Evolutionary conservation across 2,329 filamentous ascomycete species (phyloP), one percentile per base, ranked within the genome.

Genomic region (Pseudogymnoascus sp.): DNA sequence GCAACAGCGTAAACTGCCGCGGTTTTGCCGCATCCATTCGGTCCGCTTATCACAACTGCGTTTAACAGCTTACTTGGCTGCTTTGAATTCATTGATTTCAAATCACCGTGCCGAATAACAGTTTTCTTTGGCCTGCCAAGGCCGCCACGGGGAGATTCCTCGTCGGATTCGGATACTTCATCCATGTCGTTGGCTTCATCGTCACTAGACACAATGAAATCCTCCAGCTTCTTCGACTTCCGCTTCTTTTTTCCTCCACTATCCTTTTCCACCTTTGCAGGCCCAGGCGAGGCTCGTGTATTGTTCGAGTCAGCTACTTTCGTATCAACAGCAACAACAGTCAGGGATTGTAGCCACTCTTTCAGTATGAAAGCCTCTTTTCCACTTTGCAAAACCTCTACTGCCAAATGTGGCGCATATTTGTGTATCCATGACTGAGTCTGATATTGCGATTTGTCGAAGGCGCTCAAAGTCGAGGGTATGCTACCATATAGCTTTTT

Each of bases 1-100:
- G 94, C 93, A 41, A 92, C 88, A 3, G 94, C 94, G 72, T 95
- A 92, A 0, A 97, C 88, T 1, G 91, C 86, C 5, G 95, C 92
- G 11, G 92, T 96, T 75, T 99, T 99, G 2, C 94, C 95, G 70
- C 88, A 93, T 0, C 94, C 94, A 66, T 89, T 81, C 2, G 93
- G 91, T 0, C 94, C 94, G 69, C 91, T 97, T 32, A 99, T 79
- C 6, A 99, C 77, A n/a, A 97, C 83, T 0, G 87, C 83, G 73
- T 97, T 97, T 58, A 81, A 80, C 32, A 87, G 71, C 57, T 81
- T 83, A 7, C 73, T 70, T 11, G 73, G 69, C 6, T 79, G 77
- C 62, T 78, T 81, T 25, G 70, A 67, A 20, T 69, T 70, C 60
- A 72, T 77, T 41, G 68, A 65, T 2, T 68, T 65, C 9, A 70